Conservation (phyloP, 2,329 filamentous ascomycete genomes). For the Cladobotryum mycophilum region DNA sequence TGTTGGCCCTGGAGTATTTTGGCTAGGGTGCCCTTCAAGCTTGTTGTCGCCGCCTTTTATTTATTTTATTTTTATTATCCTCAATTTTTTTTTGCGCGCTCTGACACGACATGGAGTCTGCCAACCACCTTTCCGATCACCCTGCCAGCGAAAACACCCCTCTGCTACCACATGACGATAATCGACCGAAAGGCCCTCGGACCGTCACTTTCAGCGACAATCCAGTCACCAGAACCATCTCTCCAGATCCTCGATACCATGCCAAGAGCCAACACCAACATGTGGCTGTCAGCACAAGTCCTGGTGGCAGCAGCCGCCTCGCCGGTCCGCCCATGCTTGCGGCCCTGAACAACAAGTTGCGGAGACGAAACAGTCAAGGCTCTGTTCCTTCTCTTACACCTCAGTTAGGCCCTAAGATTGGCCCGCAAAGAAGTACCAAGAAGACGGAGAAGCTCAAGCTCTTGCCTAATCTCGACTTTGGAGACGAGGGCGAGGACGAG, state of each 20-base stretch:
- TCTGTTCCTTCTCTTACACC: conserved; percentile 29
- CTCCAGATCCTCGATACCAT: conserved; percentile 35
- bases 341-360: conserved; percentile 79
- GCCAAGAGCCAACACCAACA: conserved; percentile 20
- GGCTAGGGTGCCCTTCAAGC: neutral
- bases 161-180: conserved; percentile 5
- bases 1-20: neutral
- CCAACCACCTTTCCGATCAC: neutral
- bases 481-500: conserved; percentile 70
- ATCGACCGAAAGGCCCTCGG: conserved; percentile 32
- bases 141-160: conserved; percentile 8
- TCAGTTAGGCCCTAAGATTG: conserved; percentile 61
- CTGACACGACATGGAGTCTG: conserved; percentile 7
- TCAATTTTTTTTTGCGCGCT: neutral
- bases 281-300: conserved; percentile 26
- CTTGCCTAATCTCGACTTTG: conserved; percentile 82
- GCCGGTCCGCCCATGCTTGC: conserved; percentile 58
- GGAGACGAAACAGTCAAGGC: conserved; percentile 78
- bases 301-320: conserved; percentile 26
- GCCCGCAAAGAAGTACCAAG: conserved; percentile 90
- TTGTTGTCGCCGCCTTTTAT: neutral
- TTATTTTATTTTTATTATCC: neutral
- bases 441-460: conserved; percentile 96
- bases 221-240: conserved; percentile 56
- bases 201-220: conserved; percentile 75